Percentiles rank a stretch among this genome's conserved stretches.
phyloP scores from a whole-genome alignment of 345 rosid genomes.

The Pelargonium nanum region DNA sequence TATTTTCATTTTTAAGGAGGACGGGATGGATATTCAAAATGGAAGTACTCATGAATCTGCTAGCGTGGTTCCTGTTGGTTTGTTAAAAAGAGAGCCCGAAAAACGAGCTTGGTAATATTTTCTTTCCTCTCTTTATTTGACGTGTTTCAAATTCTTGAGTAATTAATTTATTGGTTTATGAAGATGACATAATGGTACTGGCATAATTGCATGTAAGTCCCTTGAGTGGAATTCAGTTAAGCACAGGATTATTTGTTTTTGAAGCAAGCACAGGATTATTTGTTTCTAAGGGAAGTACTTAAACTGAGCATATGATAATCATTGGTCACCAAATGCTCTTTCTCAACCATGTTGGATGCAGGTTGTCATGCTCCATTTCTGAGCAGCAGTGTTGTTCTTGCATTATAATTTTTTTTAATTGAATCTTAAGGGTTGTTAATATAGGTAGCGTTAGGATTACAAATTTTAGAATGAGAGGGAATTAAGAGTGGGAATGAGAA shows the following conservation, averaged over 20 bases:
- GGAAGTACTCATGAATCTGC: constrained; percentile 41
- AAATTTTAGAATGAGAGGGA: no score
- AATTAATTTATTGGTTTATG: not conserved
- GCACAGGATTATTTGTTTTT: not conserved
- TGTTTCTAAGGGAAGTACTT: not conserved
- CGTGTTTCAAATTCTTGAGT: not conserved
- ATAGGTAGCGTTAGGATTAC: no score
- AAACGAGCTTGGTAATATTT: constrained; percentile 40
- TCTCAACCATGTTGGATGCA: not conserved
- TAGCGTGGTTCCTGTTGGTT: constrained; percentile 47
- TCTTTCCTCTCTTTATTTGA: not conserved
- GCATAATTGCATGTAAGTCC: not conserved
- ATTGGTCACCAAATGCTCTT: not conserved
- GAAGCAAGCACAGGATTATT: no score
- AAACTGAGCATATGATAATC: not conserved
- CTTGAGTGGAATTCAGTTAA: not conserved
- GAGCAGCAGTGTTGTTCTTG: no score
- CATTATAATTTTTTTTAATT: not conserved
- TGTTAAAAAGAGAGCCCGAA: constrained; percentile 52
- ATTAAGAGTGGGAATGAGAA: no score
- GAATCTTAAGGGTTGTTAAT: no score
- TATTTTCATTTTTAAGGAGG: constrained; percentile 13
- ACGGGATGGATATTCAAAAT: constrained; percentile 44
- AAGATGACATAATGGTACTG: not conserved
- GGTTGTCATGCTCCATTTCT: not conserved